Evolutionary conservation across 805 yeast genomes (phyloP).

Genomic region (Saturnispora galanensis): DNA sequence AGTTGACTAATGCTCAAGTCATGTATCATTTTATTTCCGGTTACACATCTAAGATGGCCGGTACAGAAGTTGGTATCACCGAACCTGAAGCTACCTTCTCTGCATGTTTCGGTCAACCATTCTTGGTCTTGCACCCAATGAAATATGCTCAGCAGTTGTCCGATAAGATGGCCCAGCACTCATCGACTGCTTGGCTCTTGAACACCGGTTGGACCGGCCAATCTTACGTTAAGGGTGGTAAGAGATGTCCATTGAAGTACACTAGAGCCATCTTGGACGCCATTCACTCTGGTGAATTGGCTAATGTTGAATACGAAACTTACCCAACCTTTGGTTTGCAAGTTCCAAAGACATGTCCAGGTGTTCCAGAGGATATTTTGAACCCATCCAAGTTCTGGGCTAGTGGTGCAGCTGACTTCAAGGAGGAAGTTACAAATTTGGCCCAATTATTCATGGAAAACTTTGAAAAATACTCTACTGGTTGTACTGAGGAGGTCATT

Average conservation of each 20-base stretch:
- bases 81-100: slow-evolving; percentile 98
- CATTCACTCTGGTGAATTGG: slow-evolving; percentile 83
- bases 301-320: slow-evolving; percentile 69
- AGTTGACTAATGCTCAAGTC: slow-evolving; percentile 87
- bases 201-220: slow-evolving; percentile 99
- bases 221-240: slow-evolving; percentile 86
- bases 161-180: slow-evolving; percentile 81
- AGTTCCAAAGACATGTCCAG: slow-evolving; percentile 72
- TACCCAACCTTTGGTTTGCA: slow-evolving; percentile 81
- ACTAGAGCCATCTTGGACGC: slow-evolving; percentile 94
- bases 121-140: slow-evolving; percentile 97
- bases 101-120: slow-evolving; percentile 98
- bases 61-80: slow-evolving; percentile 97
- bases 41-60: slow-evolving; percentile 98
- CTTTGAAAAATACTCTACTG: slow-evolving; percentile 74
- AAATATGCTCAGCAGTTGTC: slow-evolving; percentile 93
- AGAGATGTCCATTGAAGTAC: slow-evolving; percentile 95
- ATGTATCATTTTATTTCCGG: slow-evolving; percentile 99
- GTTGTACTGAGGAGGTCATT: slow-evolving; percentile 75
- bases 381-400: slow-evolving; percentile 83
- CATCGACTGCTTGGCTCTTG: slow-evolving; percentile 89
- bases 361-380: slow-evolving; percentile 75
- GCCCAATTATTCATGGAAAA: slow-evolving; percentile 76
- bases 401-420: slow-evolving; percentile 44
- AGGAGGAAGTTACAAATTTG: slow-evolving; percentile 48